A percentile compares a stretch with the other conserved stretches of the same genome.
Evolutionary conservation across 2,329 filamentous ascomycete genomes (phyloP).

Genomic region (Cadophora gregata): DNA sequence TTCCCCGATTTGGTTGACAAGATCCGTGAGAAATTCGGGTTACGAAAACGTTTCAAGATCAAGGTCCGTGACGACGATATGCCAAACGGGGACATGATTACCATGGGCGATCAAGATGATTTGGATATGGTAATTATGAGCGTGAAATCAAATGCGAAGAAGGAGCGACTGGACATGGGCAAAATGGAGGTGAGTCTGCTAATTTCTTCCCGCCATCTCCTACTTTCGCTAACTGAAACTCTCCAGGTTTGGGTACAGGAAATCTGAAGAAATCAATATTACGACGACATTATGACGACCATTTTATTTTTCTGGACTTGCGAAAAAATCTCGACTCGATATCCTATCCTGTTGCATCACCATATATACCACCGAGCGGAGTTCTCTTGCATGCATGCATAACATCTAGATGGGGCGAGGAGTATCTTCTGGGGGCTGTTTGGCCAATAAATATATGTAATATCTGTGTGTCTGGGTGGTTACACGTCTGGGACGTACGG

Average conservation of each 20-base stretch:
- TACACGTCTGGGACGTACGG: conserved; percentile 23
- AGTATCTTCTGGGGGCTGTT: conserved; percentile 23
- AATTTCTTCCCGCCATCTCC: conserved; percentile 19
- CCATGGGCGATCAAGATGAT: conserved; percentile 95
- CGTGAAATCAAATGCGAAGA: conserved; percentile 71
- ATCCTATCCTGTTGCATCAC: conserved; percentile 25
- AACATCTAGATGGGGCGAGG: conserved; percentile 35
- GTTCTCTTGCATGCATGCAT: conserved; percentile 25
- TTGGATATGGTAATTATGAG: conserved; percentile 83
- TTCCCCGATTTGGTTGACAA: conserved; percentile 80
- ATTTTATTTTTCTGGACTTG: conserved; percentile 13
- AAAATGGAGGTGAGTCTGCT: conserved; percentile 95
- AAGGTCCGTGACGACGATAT: conserved; percentile 84
- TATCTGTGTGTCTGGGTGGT: conserved; percentile 20
- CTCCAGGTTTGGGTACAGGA: conserved; percentile 42
- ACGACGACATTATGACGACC: conserved; percentile 24
- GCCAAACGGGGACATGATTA: conserved; percentile 87
- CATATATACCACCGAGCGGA: conserved; percentile 41
- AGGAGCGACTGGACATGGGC: conserved; percentile 79
- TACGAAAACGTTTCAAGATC: conserved; percentile 82
- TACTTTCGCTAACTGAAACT: conserved; percentile 23
- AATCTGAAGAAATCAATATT: conserved; percentile 31
- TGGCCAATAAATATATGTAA: conserved; percentile 26
- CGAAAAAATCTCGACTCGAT: conserved; percentile 18
- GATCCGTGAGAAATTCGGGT: conserved; percentile 85